Conservation (phyloP, 1,284 basidiomycete genomes). For the Anthracocystis setariae region DNA sequence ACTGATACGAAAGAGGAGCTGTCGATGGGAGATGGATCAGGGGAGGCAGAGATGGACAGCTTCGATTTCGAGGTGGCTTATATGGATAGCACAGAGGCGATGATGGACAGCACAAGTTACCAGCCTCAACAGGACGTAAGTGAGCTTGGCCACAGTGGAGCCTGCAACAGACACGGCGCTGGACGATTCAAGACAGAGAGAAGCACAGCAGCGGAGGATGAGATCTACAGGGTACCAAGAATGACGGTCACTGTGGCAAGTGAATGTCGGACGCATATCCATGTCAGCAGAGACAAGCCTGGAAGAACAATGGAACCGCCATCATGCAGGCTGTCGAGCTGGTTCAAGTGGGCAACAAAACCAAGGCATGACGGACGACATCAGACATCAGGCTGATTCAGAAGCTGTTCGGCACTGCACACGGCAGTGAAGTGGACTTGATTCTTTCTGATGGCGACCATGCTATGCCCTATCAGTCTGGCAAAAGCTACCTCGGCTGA, state of each 20-base stretch:
- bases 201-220: neutral
- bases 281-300: neutral
- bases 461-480: too few relatives aligned
- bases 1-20: neutral
- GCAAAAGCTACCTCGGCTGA: too few relatives aligned
- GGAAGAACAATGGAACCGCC: too few relatives aligned
- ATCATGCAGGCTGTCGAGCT: too few relatives aligned
- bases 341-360: too few relatives aligned
- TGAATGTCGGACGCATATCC: neutral
- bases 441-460: too few relatives aligned
- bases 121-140: too few relatives aligned
- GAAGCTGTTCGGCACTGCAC: neutral
- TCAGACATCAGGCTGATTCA: constrained; percentile 31
- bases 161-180: neutral
- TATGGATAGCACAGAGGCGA: too few relatives aligned
- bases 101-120: too few relatives aligned
- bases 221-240: neutral
- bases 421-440: neutral
- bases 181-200: neutral
- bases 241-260: too few relatives aligned
- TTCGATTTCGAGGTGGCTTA: too few relatives aligned
- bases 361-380: constrained; percentile 5
- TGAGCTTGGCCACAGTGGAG: too few relatives aligned
- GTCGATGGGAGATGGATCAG: neutral
- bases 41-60: neutral